Percentiles rank a stretch among this genome's conserved stretches.
These are phyloP conservation scores for Pisolithus orientalis DNA, from an alignment of 768 basidiomycete genomes.

Conservation along the genomic window DNA sequence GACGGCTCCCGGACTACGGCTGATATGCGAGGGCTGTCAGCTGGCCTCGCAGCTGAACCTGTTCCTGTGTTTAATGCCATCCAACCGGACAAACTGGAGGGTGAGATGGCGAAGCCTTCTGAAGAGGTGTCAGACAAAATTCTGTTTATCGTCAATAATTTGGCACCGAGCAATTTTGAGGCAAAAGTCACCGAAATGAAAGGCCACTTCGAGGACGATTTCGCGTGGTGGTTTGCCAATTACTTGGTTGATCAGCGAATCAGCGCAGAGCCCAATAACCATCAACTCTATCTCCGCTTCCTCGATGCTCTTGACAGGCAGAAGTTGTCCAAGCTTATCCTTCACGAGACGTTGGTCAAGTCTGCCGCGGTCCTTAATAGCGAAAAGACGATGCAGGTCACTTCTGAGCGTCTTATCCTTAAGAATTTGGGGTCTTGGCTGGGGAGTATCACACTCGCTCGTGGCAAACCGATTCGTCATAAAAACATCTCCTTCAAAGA, in stretches of 20 bases:
- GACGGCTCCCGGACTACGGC: conserved; percentile 35
- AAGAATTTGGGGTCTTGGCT: conserved; percentile 97
- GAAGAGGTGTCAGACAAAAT: conserved; percentile 91
- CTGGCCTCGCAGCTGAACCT: conserved; percentile 34
- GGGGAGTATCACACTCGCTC: conserved; percentile 87
- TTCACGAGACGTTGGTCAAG: conserved; percentile 93
- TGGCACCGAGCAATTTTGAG: conserved; percentile 92
- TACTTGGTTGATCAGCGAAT: conserved; percentile 96
- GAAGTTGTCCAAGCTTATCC: conserved; percentile 62
- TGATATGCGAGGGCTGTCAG: conserved; percentile 34
- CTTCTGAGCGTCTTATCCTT: conserved; percentile 76
- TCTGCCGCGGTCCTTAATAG: conserved; percentile 83
- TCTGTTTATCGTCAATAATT: conserved; percentile 96
- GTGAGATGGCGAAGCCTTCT: conserved; percentile 60
- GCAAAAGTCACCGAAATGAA: conserved; percentile 82
- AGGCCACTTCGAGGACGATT: conserved; percentile 73
- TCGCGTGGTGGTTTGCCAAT: conserved; percentile 94
- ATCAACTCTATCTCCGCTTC: conserved; percentile 90
- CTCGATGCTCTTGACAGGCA: conserved; percentile 75
- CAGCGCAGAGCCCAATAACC: conserved; percentile 95
- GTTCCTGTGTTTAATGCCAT: conserved; percentile 71
- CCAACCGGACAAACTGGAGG: conserved; percentile 60
- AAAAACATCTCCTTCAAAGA: conserved; percentile 96
- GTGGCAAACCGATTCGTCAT: conserved; percentile 88
- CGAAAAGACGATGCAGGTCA: conserved; percentile 81